Evolutionary conservation across 1,284 basidiomycete genomes (phyloP).

Genomic region (Neonothopanus nambi): DNA sequence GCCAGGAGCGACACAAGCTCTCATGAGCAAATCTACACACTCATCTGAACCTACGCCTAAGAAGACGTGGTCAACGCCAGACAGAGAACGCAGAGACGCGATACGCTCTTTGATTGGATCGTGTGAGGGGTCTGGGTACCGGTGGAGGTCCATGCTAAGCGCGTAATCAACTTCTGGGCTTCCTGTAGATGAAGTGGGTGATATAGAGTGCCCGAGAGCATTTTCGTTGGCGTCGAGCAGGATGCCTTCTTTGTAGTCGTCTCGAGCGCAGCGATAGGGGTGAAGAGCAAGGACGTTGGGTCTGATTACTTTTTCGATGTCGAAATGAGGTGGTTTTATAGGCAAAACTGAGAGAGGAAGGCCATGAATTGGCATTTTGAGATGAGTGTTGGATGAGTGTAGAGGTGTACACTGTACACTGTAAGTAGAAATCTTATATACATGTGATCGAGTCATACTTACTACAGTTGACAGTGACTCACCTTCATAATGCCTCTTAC

Average conservation of each 20-base stretch:
- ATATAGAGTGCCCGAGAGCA: constrained; percentile 86
- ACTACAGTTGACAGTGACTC: no score
- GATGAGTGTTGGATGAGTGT: no score
- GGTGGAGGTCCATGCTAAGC: constrained; percentile 64
- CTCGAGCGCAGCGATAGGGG: constrained; percentile 95
- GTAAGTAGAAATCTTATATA: no score
- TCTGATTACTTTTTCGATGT: constrained; percentile 82
- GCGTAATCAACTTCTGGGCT: constrained; percentile 32
- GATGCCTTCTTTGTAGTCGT: constrained; percentile 92
- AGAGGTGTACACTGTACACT: no score
- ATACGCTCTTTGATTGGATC: constrained; percentile 79
- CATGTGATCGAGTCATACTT: no score
- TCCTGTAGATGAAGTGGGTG: constrained; percentile 33
- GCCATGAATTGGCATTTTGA: constrained; percentile 43
- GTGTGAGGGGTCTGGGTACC: constrained; percentile 88
- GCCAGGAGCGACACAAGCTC: constrained; percentile 84
- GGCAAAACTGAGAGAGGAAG: constrained; percentile 36
- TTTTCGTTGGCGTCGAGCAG: constrained; percentile 99
- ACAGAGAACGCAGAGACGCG: constrained; percentile 69
- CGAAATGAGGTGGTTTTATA: constrained; percentile 72
- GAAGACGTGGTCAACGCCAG: constrained; percentile 76
- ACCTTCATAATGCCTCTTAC: no score
- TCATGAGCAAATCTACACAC: constrained; percentile 92
- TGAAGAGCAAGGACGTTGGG: constrained; percentile 92
- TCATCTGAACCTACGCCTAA: constrained; percentile 98